Evolutionary conservation across 2,329 filamentous ascomycete genomes (phyloP).

Genomic region (Fonsecaea pedrosoi): DNA sequence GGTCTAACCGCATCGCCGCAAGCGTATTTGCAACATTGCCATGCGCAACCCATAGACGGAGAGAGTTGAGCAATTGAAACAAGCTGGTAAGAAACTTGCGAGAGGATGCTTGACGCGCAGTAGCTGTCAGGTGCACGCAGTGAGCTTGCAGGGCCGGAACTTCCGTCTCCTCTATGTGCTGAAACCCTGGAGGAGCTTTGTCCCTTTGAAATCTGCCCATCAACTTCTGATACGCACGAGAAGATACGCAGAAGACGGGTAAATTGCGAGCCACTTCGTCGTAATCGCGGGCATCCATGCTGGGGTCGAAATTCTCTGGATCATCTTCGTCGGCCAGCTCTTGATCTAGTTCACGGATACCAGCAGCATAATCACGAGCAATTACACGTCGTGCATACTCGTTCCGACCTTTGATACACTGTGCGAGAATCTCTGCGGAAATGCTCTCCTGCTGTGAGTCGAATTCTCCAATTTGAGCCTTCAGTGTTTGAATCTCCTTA

Average conservation of each 20-base stretch:
- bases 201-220: slow-evolving; percentile 62
- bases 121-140: slow-evolving; percentile 64
- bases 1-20: slow-evolving; percentile 49
- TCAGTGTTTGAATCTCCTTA: not conserved
- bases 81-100: slow-evolving; percentile 60
- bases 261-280: slow-evolving; percentile 61
- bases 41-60: slow-evolving; percentile 59
- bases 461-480: slow-evolving; percentile 39
- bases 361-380: slow-evolving; percentile 64
- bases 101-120: slow-evolving; percentile 53
- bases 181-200: slow-evolving; percentile 60
- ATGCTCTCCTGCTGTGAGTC: slow-evolving; percentile 44
- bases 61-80: slow-evolving; percentile 59
- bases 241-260: slow-evolving; percentile 70
- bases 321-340: slow-evolving; percentile 62
- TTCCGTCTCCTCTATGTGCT: slow-evolving; percentile 61
- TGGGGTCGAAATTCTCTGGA: slow-evolving; percentile 61
- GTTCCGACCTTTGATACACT: slow-evolving; percentile 64
- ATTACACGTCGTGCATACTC: slow-evolving; percentile 62
- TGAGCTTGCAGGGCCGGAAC: slow-evolving; percentile 66
- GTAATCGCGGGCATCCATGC: slow-evolving; percentile 64
- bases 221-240: slow-evolving; percentile 68
- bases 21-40: slow-evolving; percentile 52
- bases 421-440: slow-evolving; percentile 42
- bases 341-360: slow-evolving; percentile 66